Base-by-base conservation (phyloP, 176 grass and related monocot species). In the Leersia perrieri region DNA sequence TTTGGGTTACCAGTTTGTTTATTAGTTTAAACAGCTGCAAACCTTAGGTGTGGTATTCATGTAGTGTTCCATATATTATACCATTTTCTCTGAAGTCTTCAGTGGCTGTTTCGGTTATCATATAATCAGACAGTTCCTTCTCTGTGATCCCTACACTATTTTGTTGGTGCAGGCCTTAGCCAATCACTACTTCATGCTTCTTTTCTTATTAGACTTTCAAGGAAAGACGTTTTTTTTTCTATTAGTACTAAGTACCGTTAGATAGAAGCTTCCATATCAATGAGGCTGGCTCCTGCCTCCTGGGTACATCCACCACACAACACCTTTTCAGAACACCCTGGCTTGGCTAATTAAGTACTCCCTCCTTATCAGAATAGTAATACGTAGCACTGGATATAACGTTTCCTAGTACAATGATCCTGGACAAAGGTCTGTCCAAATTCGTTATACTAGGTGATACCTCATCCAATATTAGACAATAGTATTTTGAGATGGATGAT, bases 271-370 rank as follows among this genome's bases (percentile, higher is more conserved):
- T 41, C n/a, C 10, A 70, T 36, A 70, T 28, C n/a, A 29, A 41
- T 35, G 23, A 29, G 57, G 34, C 55, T 41, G 32, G 14, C 55
- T 41, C 34, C 55, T 41, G 32, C 8, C 55, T 41, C 34, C 27
- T 41, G 22, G 9, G 18, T 40, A 32, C 60, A 78, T 25, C 61
- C 45, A 39, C 49, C 44, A 16, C 49, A 81, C 36, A 61, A 42
- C 27, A 75, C 64, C 72, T 76, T 82, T 70, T 70, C 18, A 87
- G 12, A 51, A 77, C 85, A 82, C 26, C 9, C 41, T 33, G 79
- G 44, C 11, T 33, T 72, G 15, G 22, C 20, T 58, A 11, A 58
- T 58, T 58, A 25, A 58, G n/a, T 25, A n/a, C n/a, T n/a, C n/a
- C n/a, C n/a, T n/a, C n/a, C n/a, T n/a, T n/a, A n/a, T n/a, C n/a